These are phyloP conservation scores for Arabidopsis suecica DNA, from an alignment of 345 rosid genomes.

Conservation along the genomic window DNA sequence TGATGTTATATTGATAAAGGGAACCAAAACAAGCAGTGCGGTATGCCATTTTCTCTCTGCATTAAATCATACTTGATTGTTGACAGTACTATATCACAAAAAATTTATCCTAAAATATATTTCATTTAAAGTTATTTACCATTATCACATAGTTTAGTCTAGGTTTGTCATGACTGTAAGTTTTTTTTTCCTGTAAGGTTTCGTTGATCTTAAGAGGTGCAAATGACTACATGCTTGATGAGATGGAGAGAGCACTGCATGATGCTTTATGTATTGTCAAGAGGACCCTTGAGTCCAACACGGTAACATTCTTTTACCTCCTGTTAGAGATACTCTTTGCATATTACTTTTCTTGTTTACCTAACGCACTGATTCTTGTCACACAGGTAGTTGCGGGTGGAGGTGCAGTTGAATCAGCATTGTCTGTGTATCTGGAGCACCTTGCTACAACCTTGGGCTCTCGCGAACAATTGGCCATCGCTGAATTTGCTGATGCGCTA, in stretches of 20 bases:
- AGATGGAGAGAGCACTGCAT: conserved; percentile 96
- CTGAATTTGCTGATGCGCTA: conserved; percentile 93
- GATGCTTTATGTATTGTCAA: conserved; percentile 87
- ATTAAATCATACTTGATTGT: neutral
- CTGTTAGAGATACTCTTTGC: neutral
- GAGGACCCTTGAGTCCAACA: conserved; percentile 94
- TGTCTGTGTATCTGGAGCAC: conserved; percentile 89
- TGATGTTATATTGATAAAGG: conserved; percentile 90
- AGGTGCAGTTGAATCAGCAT: conserved; percentile 95
- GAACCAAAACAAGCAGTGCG: conserved; percentile 82
- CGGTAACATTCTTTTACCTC: conserved; percentile 53
- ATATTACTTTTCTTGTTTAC: neutral
- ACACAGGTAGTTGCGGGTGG: conserved; percentile 97
- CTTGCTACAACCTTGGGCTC: conserved; percentile 95
- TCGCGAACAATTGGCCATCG: conserved; percentile 92
- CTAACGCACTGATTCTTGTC: conserved; percentile 17
- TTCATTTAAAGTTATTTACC: neutral
- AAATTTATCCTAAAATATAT: neutral
- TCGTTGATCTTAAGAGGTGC: conserved; percentile 96
- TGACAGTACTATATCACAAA: neutral
- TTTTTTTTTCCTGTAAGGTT: conserved; percentile 55
- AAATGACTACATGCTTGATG: conserved; percentile 97
- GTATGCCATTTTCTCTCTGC: conserved; percentile 52
- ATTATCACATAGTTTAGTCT: conserved; percentile 7
- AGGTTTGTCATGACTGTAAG: conserved; percentile 3